phyloP scores from a whole-genome alignment of 345 rosid species.

The Geranium rotundifolium region DNA sequence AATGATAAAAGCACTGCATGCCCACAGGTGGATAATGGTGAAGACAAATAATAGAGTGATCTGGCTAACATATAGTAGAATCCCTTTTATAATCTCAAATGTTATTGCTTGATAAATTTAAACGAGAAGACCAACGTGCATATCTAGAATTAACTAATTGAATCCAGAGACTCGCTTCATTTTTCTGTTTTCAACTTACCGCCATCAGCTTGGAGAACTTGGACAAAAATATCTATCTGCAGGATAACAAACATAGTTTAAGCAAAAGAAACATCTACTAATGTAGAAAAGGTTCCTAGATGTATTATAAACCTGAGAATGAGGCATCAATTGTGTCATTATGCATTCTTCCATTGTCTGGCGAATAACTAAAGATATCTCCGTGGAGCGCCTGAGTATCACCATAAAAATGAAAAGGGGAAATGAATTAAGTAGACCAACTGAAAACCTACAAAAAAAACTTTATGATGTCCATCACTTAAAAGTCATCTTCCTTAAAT shows the following conservation, averaged over 20 bases:
- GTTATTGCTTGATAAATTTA: constrained; percentile 1
- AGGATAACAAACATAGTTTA: constrained; percentile 8
- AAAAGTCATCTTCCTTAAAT: too few species aligned
- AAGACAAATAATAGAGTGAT: too few species aligned
- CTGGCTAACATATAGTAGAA: too few species aligned
- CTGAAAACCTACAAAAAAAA: too few species aligned
- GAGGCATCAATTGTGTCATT: constrained; percentile 70
- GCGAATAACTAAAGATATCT: constrained; percentile 81
- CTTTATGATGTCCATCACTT: too few species aligned
- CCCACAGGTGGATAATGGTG: too few species aligned
- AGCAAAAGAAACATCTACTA: background rate
- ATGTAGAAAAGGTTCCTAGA: background rate
- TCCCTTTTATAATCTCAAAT: too few species aligned
- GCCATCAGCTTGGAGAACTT: constrained; percentile 98
- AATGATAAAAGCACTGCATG: too few species aligned
- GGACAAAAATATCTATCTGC: constrained; percentile 91
- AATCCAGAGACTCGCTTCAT: background rate
- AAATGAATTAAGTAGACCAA: too few species aligned
- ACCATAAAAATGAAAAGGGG: background rate
- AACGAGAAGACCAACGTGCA: constrained; percentile 1
- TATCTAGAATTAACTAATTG: background rate
- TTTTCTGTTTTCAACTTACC: constrained; percentile 31
- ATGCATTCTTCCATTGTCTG: constrained; percentile 96
- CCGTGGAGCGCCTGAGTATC: constrained; percentile 72
- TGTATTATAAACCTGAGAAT: constrained; percentile 62